These are phyloP conservation scores for Cladophialophora chaetospira DNA, from an alignment of 2,329 filamentous ascomycete genomes.

Conservation along the genomic window DNA sequence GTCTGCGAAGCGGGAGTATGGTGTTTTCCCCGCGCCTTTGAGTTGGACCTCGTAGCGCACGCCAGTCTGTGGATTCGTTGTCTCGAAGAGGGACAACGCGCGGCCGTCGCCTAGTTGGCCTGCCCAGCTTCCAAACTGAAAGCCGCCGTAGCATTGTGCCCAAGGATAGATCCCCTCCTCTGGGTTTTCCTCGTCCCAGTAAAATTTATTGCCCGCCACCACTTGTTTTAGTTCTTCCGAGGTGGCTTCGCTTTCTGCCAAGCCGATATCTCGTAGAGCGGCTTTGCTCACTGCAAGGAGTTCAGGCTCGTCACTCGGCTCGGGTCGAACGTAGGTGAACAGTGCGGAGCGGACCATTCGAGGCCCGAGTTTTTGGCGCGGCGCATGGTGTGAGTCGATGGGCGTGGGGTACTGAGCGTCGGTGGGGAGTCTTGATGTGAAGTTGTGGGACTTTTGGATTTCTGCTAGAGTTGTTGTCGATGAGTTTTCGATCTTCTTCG, in stretches of 20 bases:
- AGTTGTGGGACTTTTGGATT: constrained; percentile 65
- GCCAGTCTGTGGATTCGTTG: constrained; percentile 71
- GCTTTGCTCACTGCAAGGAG: constrained; percentile 77
- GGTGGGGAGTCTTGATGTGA: constrained; percentile 69
- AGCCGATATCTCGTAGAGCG: constrained; percentile 78
- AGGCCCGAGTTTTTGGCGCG: constrained; percentile 74
- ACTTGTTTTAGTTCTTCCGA: constrained; percentile 74
- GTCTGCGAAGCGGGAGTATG: constrained; percentile 94
- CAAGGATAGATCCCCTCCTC: constrained; percentile 85
- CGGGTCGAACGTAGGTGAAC: constrained; percentile 89
- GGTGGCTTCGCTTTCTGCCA: constrained; percentile 67
- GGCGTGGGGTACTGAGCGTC: constrained; percentile 81
- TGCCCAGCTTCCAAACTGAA: constrained; percentile 79
- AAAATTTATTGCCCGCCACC: constrained; percentile 79
- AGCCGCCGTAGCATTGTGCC: constrained; percentile 91
- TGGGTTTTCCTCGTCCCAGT: constrained; percentile 66
- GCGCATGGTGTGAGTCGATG: constrained; percentile 75
- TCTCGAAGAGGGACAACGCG: constrained; percentile 92
- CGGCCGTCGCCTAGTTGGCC: constrained; percentile 93
- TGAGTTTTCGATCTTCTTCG: background rate
- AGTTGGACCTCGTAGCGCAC: constrained; percentile 85
- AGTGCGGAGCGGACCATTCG: constrained; percentile 81
- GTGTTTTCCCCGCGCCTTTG: constrained; percentile 90
- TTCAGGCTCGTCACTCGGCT: constrained; percentile 70
- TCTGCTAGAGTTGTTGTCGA: constrained; percentile 42